phyloP scores from a whole-genome alignment of 2,329 filamentous ascomycete genomes.

The Ceratocystiopsis brevicomis region DNA sequence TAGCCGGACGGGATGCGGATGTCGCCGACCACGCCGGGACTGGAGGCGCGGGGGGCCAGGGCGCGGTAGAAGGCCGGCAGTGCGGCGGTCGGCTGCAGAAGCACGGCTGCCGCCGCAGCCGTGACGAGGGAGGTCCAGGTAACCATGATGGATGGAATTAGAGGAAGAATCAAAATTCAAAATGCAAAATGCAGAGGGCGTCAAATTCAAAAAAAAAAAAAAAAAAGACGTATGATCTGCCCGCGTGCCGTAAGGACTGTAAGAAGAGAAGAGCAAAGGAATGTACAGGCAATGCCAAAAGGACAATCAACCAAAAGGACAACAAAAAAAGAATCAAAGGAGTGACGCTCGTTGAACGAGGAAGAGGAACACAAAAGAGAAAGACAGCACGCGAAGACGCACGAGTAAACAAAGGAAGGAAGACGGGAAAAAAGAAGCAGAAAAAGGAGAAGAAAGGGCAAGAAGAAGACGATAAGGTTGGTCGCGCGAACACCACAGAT shows the following conservation, averaged over 20 bases:
- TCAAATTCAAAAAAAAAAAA: neutral
- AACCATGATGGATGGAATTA: neutral
- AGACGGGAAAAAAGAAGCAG: neutral
- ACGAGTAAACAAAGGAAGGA: neutral
- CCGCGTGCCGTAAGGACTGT: neutral
- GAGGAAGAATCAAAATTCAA: neutral
- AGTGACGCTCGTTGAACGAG: neutral
- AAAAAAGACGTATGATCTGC: neutral
- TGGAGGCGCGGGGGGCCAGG: slow-evolving; percentile 1
- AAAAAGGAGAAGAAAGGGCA: neutral
- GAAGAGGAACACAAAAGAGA: neutral
- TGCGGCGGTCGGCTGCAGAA: neutral
- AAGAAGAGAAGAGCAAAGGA: neutral
- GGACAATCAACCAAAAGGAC: neutral
- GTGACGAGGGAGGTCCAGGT: neutral
- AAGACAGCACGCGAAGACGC: no score
- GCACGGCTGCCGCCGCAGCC: slow-evolving; percentile 3
- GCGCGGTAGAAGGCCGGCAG: slow-evolving; percentile 4
- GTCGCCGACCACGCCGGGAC: slow-evolving; percentile 3
- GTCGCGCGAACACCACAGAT: no score
- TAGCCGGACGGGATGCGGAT: slow-evolving; percentile 14
- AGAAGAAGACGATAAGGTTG: neutral
- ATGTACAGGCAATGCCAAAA: neutral
- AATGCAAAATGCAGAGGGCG: no score
- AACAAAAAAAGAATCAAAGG: neutral